Evolutionary conservation across 441 rosid species (phyloP), one percentile per base, ranked within the genome.

Genomic region (Iberis amara): DNA sequence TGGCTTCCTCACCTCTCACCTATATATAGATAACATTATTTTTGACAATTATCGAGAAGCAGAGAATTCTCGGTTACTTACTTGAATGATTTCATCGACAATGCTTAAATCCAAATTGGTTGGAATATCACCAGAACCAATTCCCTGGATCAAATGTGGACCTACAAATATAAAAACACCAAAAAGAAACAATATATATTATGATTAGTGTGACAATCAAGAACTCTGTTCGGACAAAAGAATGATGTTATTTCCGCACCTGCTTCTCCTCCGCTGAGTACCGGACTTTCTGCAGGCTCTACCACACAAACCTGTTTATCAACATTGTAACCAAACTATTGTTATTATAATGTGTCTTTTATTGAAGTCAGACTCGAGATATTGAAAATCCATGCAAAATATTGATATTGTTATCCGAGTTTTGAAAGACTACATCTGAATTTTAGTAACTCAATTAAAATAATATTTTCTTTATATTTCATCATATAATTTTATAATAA

Each of bases 1-100:
- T 75, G 11, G 96, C 89, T 65, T 85, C 97, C 58, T 66, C 78
- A 5, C 94, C 64, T 7, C 91, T 62, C 54, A 90, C 74, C 94
- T 82, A 31, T 51, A 45, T 30, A 52, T 39, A 26, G 30, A 28
- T 18, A 44, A 38, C 30, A 3, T 5, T 0, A 30, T 30, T 30
- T 30, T 44, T 49, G n/a, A 15, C 9, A 65, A 37, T 45, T 5
- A 0, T 7, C 33, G 7, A 48, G 27, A 42, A 55, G 7, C 21
- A 3, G 8, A 23, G 15, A 39, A 49, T 7, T 27, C 38, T 3
- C 33, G 44, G 59, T n/a, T n/a, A 56, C 70, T 65, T 69, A 74
- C 82, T 55, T 61, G 74, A 45, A 75, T 47, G 45, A 65, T 33
- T 72, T 65, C 76, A 68, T 78, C 69, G 12, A 78, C 61, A 45